Evolutionary conservation across 2,329 filamentous ascomycete species (phyloP).

Genomic region (Waltergamsia citrina): DNA sequence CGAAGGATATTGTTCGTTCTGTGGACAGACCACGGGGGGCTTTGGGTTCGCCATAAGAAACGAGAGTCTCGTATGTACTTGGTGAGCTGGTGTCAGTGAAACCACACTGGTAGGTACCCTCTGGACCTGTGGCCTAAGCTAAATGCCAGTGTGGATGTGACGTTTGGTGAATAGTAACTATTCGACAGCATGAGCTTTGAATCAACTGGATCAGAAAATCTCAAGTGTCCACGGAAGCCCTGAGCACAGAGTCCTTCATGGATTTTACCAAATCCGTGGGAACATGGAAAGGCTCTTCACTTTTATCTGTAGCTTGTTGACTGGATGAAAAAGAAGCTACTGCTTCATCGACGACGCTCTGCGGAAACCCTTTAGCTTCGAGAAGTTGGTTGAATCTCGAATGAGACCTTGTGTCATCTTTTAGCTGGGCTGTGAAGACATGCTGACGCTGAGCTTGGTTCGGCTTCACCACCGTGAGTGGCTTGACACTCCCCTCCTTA

Average conservation of each 20-base stretch:
- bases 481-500: conserved; percentile 31
- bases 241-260: conserved; percentile 2
- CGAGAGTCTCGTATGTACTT: too few relatives aligned
- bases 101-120: too few relatives aligned
- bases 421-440: conserved; percentile 56
- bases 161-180: too few relatives aligned
- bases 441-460: conserved; percentile 57
- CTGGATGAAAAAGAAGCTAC: conserved; percentile 29
- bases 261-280: background rate
- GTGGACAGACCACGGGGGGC: too few relatives aligned
- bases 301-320: conserved; percentile 8
- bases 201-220: too few relatives aligned
- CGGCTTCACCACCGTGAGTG: conserved; percentile 69
- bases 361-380: conserved; percentile 34
- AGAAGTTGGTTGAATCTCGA: conserved; percentile 36
- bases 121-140: too few relatives aligned
- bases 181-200: too few relatives aligned
- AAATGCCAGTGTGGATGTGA: too few relatives aligned
- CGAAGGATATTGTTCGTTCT: too few relatives aligned
- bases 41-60: too few relatives aligned
- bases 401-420: conserved; percentile 25
- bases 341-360: conserved; percentile 37
- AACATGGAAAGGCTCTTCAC: background rate
- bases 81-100: too few relatives aligned
- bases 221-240: background rate